These are phyloP conservation scores for Coleophoma eucalyptorum DNA, from an alignment of 2,329 filamentous ascomycete genomes.

Conservation along the genomic window DNA sequence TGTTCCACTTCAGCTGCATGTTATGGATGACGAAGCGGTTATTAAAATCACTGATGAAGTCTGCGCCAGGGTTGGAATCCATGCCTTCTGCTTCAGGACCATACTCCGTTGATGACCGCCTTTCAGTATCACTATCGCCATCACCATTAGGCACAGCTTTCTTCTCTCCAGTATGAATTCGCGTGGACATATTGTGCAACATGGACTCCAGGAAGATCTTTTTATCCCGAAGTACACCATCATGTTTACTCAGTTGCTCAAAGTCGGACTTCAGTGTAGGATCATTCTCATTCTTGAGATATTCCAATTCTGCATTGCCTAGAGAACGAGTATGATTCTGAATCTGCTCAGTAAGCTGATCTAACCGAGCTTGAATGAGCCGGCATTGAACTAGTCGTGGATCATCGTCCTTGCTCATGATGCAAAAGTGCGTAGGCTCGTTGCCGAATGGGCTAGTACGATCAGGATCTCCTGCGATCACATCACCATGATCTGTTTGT, in stretches of 20 bases:
- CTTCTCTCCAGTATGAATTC: slow-evolving; percentile 22
- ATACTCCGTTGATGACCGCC: slow-evolving; percentile 24
- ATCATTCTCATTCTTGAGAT: slow-evolving; percentile 48
- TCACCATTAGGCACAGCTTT: slow-evolving; percentile 21
- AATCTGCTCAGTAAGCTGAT: slow-evolving; percentile 75
- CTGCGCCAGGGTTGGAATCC: slow-evolving; percentile 67
- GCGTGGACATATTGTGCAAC: slow-evolving; percentile 29
- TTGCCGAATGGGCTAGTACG: slow-evolving; percentile 87
- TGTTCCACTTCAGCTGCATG: slow-evolving; percentile 97
- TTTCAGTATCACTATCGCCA: slow-evolving; percentile 30
- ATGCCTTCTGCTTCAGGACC: slow-evolving; percentile 46
- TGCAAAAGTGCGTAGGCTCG: slow-evolving; percentile 90
- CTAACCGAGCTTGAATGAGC: slow-evolving; percentile 76
- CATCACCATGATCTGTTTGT: slow-evolving; percentile 86
- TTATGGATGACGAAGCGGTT: slow-evolving; percentile 99
- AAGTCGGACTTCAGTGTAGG: slow-evolving; percentile 51
- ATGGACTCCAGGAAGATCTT: slow-evolving; percentile 55
- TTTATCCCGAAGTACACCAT: slow-evolving; percentile 52
- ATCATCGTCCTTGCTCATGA: slow-evolving; percentile 89
- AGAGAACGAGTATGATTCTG: slow-evolving; percentile 68
- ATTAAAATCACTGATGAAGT: slow-evolving; percentile 92
- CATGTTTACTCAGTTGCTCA: slow-evolving; percentile 55
- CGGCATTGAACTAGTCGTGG: slow-evolving; percentile 84
- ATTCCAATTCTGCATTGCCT: slow-evolving; percentile 71
- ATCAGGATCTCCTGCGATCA: slow-evolving; percentile 75